phyloP scores from a whole-genome alignment of 2,329 filamentous ascomycete species.

The Diaporthe amygdali region DNA sequence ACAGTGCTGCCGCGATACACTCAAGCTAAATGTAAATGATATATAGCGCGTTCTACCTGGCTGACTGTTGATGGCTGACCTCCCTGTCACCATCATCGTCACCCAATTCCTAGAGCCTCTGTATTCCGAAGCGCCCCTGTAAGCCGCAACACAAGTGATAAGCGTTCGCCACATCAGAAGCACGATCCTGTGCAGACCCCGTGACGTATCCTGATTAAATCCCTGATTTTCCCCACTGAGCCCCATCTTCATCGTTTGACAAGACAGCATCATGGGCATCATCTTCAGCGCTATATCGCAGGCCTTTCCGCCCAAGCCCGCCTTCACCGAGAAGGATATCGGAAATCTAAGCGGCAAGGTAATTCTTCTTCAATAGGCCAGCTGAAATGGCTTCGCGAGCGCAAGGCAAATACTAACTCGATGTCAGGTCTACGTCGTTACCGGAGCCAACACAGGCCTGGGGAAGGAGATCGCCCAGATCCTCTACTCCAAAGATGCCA shows the following conservation, averaged over 20 bases:
- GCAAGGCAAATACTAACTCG: not conserved
- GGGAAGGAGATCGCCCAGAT: constrained; percentile 54
- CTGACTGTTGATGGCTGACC: not conserved
- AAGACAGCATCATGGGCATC: not conserved
- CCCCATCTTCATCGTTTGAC: not conserved
- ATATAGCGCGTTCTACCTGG: not conserved
- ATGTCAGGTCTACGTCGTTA: constrained; percentile 53
- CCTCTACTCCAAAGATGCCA: constrained; percentile 54
- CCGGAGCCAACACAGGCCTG: constrained; percentile 40
- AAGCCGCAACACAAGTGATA: not conserved
- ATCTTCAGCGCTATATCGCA: constrained; percentile 20
- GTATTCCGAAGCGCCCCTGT: not conserved
- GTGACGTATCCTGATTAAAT: not conserved
- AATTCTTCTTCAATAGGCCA: not conserved
- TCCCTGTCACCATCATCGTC: not conserved
- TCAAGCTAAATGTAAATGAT: not conserved
- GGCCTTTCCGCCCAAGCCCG: constrained; percentile 34
- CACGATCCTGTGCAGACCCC: not conserved
- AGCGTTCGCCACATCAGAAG: not conserved
- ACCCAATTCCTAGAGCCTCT: not conserved
- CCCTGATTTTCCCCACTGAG: too few relatives aligned
- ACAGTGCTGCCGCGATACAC: not conserved
- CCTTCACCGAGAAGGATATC: constrained; percentile 38
- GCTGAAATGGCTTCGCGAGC: too few relatives aligned
- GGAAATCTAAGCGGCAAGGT: constrained; percentile 35